Evolutionary conservation across 257 asterid species (phyloP).

Genomic region (Solanum habrochaites): DNA sequence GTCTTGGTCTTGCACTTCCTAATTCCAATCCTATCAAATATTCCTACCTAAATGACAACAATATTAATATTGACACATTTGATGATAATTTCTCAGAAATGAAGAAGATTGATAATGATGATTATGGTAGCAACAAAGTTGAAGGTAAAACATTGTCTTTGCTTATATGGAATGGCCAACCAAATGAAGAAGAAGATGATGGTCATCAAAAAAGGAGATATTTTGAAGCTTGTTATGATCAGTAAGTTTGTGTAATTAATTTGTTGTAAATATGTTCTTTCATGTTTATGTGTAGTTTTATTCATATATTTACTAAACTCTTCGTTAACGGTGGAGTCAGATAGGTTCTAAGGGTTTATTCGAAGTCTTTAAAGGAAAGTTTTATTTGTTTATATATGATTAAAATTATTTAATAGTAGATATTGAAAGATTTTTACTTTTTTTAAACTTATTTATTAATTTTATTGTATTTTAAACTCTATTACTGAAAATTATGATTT

Average conservation of each 20-base stretch:
- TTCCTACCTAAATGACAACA: neutral
- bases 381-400: no score
- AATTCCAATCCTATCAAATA: neutral
- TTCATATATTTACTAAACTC: neutral
- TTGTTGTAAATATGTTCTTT: neutral
- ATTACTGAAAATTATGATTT: no score
- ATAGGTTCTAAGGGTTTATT: neutral
- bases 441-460: no score
- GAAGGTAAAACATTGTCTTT: conserved; percentile 26
- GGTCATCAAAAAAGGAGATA: neutral
- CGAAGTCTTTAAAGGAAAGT: no score
- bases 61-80: neutral
- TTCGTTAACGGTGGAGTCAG: fast-evolving
- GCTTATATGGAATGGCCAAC: conserved; percentile 15
- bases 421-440: no score
- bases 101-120: neutral
- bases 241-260: neutral
- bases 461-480: neutral
- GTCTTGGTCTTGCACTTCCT: conserved; percentile 46
- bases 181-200: neutral
- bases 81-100: neutral
- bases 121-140: neutral
- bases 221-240: neutral
- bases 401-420: neutral
- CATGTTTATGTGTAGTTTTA: neutral